Percentiles rank a stretch among this genome's conserved stretches.
Evolutionary conservation across 495 filamentous ascomycete species (phyloP).

Genomic region (Aspergillus indologenus): DNA sequence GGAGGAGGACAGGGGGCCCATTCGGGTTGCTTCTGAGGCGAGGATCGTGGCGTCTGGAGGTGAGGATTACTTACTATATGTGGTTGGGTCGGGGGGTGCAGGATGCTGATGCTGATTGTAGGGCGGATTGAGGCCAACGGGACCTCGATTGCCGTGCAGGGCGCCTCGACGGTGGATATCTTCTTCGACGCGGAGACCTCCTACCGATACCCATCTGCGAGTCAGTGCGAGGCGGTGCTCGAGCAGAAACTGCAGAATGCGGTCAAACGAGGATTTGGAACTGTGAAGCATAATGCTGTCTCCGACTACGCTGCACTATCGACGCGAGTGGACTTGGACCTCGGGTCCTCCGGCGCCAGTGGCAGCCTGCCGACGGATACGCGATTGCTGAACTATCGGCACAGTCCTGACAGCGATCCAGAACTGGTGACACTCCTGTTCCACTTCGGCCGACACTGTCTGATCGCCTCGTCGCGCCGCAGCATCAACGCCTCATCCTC

Average conservation of each 20-base stretch:
- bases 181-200: conserved; percentile 17
- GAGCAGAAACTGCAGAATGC: conserved; percentile 4
- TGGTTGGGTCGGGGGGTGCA: too few relatives aligned
- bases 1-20: conserved; percentile 4
- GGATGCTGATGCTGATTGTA: neutral
- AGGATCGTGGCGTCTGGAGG: conserved; percentile 4
- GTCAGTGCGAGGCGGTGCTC: conserved; percentile 2
- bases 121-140: neutral
- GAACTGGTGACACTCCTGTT: conserved; percentile 32
- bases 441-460: conserved; percentile 31
- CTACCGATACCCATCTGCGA: conserved; percentile 12
- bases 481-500: neutral
- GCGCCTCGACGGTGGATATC: conserved; percentile 16
- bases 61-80: neutral
- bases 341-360: conserved; percentile 11
- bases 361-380: conserved; percentile 19
- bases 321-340: neutral
- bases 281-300: neutral
- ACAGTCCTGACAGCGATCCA: conserved; percentile 19
- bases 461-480: conserved; percentile 35
- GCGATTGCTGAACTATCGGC: conserved; percentile 15
- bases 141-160: neutral
- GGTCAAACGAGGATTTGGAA: neutral
- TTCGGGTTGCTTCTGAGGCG: conserved; percentile 7
- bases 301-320: conserved; percentile 4